These are phyloP conservation scores for Geotrichum bryndzae DNA, from an alignment of 1,139 yeast genomes.

Conservation along the genomic window DNA sequence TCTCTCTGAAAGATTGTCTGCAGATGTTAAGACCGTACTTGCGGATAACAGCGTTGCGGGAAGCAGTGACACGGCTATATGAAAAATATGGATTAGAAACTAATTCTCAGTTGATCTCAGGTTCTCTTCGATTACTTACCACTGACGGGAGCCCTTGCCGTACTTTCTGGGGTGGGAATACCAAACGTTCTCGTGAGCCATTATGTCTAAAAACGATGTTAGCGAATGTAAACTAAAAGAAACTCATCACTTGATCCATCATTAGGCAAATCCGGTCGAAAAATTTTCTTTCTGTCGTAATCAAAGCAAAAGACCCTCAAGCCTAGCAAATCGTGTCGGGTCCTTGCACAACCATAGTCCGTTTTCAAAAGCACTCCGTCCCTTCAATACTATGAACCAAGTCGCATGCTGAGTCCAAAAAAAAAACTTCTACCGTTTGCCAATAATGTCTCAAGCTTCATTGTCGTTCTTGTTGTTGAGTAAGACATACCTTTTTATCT, in stretches of 20 bases:
- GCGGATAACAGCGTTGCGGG: conserved; percentile 99
- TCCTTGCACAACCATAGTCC: neutral
- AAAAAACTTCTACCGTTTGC: neutral
- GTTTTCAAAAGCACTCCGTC: neutral
- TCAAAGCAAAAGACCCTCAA: neutral
- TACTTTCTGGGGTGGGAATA: conserved; percentile 99
- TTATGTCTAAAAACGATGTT: conserved; percentile 38
- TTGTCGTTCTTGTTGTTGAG: neutral
- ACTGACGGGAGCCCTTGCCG: conserved; percentile 99
- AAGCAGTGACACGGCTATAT: conserved; percentile 82
- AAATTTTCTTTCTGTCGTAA: neutral
- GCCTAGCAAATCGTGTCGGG: neutral
- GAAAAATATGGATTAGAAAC: neutral
- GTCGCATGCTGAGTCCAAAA: neutral
- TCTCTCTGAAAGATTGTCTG: conserved; percentile 99
- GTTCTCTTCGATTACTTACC: conserved; percentile 37
- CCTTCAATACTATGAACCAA: neutral
- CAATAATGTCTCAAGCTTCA: neutral
- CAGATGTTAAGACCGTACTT: conserved; percentile 99
- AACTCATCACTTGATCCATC: neutral
- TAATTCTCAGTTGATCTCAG: neutral
- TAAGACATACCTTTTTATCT: conserved; percentile 8
- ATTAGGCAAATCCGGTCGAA: neutral
- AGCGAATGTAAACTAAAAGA: neutral
- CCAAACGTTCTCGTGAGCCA: conserved; percentile 99